Evolutionary conservation across 1,284 basidiomycete species (phyloP), one percentile per base, ranked within the genome.

Genomic region (Anthracocystis setariae): DNA sequence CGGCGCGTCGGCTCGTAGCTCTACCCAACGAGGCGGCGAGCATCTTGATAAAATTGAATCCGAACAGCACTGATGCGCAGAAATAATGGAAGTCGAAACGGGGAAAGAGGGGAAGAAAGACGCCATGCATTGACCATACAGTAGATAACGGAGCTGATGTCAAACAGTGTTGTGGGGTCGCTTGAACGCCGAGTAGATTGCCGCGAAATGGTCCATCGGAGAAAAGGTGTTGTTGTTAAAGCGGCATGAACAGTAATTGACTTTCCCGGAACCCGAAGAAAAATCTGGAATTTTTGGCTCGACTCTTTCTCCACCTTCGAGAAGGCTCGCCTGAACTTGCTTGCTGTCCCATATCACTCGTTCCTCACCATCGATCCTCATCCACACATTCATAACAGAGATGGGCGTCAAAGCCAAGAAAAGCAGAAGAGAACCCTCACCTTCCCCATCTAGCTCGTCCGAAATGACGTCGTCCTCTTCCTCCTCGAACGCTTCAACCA

Each of bases 231-330:
- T 15, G 23, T 42, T 66, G 63, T 51, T 51, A 65, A 33, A 39
- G n/a, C 21, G 1, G 15, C 3, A 5, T 1, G 7, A 2, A 5
- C 3, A 17, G 7, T 3, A 7, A 13, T 8, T 17, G 17, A 25
- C 38, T 17, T 18, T n/a, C n/a, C 64, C 53, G 58, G 44, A 24
- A 61, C 45, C 64, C 58, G 58, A 61, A 9, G n/a, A 23, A 50
- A 61, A 43, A 42, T 67, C 61, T 57, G 57, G 57, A 57, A 61
- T 63, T 56, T n/a, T 56, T 37, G 45, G 17, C 35, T 37, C 39
- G n/a, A 35, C 54, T 45, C 40, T 46, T 47, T 46, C 45, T 55
- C 37, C 37, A 33, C 57, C 10, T 10, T 33, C 23, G 20, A 25
- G 37, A 39, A 42, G 23, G 27, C 39, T 20, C 24, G 21, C 20